A percentile compares a stretch with the other conserved stretches of the same genome.
phyloP scores from a whole-genome alignment of 2,329 filamentous ascomycete species.

The Cryphonectria naterciae region DNA sequence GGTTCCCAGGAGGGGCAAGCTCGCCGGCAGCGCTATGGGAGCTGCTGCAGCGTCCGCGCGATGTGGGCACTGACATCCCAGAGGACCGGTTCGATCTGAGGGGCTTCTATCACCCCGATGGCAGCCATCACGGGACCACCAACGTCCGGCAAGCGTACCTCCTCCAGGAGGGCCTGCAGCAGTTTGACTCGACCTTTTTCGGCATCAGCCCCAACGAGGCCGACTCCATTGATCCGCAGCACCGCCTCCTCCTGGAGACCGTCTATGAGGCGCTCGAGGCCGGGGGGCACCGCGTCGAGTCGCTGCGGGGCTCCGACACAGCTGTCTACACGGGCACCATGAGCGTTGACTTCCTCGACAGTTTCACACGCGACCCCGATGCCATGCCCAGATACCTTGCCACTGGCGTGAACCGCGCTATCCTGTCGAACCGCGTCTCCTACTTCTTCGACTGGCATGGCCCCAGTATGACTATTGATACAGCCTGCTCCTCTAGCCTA shows the following conservation, averaged over 20 bases:
- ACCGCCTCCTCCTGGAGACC: constrained; percentile 12
- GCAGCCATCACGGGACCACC: constrained; percentile 32
- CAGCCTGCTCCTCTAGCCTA: constrained; percentile 48
- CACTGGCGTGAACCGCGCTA: constrained; percentile 29
- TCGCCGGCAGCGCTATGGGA: constrained; percentile 15
- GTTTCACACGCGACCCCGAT: constrained; percentile 27
- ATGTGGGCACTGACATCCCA: constrained; percentile 11
- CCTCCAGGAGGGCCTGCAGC: constrained; percentile 14
- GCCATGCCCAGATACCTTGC: constrained; percentile 36
- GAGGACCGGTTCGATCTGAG: constrained; percentile 17
- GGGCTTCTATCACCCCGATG: constrained; percentile 31
- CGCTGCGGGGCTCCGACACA: constrained; percentile 33
- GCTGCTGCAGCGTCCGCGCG: constrained; percentile 9
- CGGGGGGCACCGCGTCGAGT: constrained; percentile 18
- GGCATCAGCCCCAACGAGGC: constrained; percentile 33
- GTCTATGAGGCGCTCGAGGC: no score
- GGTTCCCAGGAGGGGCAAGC: constrained; percentile 4
- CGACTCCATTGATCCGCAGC: constrained; percentile 29
- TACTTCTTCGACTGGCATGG: no score
- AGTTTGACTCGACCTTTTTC: constrained; percentile 36
- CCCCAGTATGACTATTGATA: constrained; percentile 39
- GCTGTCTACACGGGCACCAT: constrained; percentile 37
- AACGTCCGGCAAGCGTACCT: constrained; percentile 34
- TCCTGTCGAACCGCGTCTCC: no score
- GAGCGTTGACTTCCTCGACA: constrained; percentile 34